Evolutionary conservation across 2,329 filamentous ascomycete genomes (phyloP), one percentile per base, ranked within the genome.

Genomic region (Fusarium ramigenum): DNA sequence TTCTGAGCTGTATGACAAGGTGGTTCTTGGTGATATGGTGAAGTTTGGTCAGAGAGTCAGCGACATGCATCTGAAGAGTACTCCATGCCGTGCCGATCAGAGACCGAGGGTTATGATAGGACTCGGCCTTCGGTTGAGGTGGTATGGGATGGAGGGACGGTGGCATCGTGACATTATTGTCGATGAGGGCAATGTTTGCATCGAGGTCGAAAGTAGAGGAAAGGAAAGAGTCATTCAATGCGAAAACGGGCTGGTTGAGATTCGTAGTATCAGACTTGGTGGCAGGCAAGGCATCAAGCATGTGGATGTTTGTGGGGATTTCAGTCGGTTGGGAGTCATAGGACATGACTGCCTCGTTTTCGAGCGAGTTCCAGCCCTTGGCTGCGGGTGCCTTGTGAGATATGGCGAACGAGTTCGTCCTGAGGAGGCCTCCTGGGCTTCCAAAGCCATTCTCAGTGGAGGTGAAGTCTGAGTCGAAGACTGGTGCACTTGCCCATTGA

Each of bases 81-180:
- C 85, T 84, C 83, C 84, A 87, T 7, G 82, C 82, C 12, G 84
- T 81, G 9, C 74, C 78, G n/a, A 87, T 80, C 7, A 89, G 77
- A 5, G 82, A 78, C 40, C 69, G 70, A 19, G 79, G 76, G 39
- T 73, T 72, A 49, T 60, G 64, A 21, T 73, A 71, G 36, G 70
- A 81, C 80, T 23, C 80, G 75, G 61, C 82, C 34, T 37, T 57
- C 54, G 66, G 60, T 21, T 75, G 71, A 30, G 64, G 50, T 44
- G 73, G 53, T 21, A 75, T 52, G 30, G 68, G 47, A 42, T 72
- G 61, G 49, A 56, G 36, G 59, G 63, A 58, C 30, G 39, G 60
- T 49, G 60, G 47, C 72, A 74, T 74, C 63, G 72, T 61, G 71
- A 64, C 44, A 81, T 69, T 36, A 21, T 77, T 70, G 42, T 83